These are phyloP conservation scores for Penicillium sp. DNA, from an alignment of 2,329 filamentous ascomycete species.

Conservation along the genomic window DNA sequence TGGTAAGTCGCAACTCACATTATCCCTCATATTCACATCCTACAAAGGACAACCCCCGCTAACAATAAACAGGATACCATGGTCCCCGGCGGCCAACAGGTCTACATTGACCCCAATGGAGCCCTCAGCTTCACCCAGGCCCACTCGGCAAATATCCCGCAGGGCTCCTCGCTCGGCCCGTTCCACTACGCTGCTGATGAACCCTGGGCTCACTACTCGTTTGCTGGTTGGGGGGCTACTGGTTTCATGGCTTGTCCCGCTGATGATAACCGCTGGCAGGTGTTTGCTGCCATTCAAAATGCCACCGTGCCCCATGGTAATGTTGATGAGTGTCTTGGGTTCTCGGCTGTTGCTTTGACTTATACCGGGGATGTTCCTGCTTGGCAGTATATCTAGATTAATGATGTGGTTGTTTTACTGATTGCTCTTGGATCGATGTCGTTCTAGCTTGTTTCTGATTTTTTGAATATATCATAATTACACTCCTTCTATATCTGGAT, in stretches of 20 bases:
- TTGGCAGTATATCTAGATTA: conserved; percentile 44
- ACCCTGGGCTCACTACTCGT: conserved; percentile 33
- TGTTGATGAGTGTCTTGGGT: conserved; percentile 40
- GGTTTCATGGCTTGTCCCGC: conserved; percentile 49
- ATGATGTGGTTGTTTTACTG: neutral
- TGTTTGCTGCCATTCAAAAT: conserved; percentile 44
- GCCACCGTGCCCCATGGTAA: conserved; percentile 43
- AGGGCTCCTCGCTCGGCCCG: conserved; percentile 52
- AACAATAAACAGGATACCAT: conserved; percentile 43
- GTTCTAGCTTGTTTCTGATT: neutral
- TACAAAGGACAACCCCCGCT: conserved; percentile 20
- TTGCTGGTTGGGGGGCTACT: conserved; percentile 36
- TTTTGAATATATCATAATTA: neutral
- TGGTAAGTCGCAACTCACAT: conserved; percentile 33
- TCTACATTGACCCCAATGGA: conserved; percentile 59
- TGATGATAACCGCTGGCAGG: conserved; percentile 37
- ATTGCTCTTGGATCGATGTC: neutral
- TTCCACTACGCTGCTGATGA: conserved; percentile 45
- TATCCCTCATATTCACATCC: neutral
- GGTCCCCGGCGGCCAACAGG: conserved; percentile 63
- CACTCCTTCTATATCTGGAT: neutral
- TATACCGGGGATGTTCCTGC: conserved; percentile 32
- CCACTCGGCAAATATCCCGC: conserved; percentile 55
- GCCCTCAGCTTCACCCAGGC: conserved; percentile 58
- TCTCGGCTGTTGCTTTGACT: conserved; percentile 38